Evolutionary conservation across 2,329 filamentous ascomycete species (phyloP), one percentile per base, ranked within the genome.

Genomic region (Talaromyces sp.): DNA sequence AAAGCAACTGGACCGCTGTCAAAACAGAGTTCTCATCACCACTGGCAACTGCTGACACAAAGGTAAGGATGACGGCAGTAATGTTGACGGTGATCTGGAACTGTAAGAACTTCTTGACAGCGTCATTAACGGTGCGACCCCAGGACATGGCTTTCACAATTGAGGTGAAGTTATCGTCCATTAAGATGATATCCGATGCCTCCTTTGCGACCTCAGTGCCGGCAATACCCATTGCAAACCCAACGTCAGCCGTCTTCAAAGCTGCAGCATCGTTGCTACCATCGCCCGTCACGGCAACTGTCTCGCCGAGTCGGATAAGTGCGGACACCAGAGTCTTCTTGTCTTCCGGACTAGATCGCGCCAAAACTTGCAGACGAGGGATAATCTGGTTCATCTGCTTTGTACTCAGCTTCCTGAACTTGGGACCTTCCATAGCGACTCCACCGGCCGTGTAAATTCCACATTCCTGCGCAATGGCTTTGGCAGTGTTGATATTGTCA

Each of bases 161-260:
- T n/a, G 90, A 93, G 33, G 88, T 85, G 77, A 94, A 94, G 79
- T 93, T 93, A 78, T 94, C 91, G 73, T 93, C 91, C 90, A 93
- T 93, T 14, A 94, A 82, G 70, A 94, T 92, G 67, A 94, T 94
- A 43, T 90, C 89, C 8, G 91, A 93, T 1, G 91, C 91, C 77
- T 94, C 90, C 78, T 93, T 93, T 54, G 91, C 91, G 45, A 94
- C 90, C 75, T 93, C 91, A 0, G 91, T 93, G 67, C 91, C 91
- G 14, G 90, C 85, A 62, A 93, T 91, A 69, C 91, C 91, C 91
- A 94, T 94, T 19, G 90, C 92, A 78, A 94, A 93, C 31, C 91
- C 91, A 58, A 94, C 89, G 73, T 94, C 90, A 7, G 91, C 91
- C 71, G 89, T 89, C 78, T 91, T 93, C 58, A 94, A 83, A 59